Evolutionary conservation across 2,329 filamentous ascomycete genomes (phyloP).

Genomic region (Westerdykella ornata): DNA sequence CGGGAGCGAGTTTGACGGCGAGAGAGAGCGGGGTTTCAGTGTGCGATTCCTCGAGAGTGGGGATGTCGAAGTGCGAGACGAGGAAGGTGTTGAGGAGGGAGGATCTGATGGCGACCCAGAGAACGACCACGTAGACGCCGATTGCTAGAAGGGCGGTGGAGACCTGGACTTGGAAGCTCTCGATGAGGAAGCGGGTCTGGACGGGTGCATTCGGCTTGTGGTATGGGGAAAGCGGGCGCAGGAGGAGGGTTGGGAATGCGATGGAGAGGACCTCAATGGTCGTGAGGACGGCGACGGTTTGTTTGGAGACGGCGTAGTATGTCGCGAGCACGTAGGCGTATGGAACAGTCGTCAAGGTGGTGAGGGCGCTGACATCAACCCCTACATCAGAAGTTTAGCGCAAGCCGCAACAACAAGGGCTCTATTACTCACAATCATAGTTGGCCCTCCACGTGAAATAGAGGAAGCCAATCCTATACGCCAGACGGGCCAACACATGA

Average conservation of each 20-base stretch:
- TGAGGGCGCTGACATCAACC: conserved; percentile 41
- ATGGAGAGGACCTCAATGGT: conserved; percentile 62
- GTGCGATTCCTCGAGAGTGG: conserved; percentile 62
- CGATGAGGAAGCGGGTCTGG: conserved; percentile 39
- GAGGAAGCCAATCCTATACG: conserved; percentile 58
- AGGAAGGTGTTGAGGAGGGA: conserved; percentile 62
- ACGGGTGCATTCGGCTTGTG: conserved; percentile 51
- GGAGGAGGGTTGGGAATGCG: conserved; percentile 65
- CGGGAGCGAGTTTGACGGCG: conserved; percentile 54
- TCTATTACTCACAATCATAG: conserved; percentile 58
- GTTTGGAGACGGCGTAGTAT: conserved; percentile 66
- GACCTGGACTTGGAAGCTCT: conserved; percentile 36
- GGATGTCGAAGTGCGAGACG: conserved; percentile 70
- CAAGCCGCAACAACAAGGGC: neutral
- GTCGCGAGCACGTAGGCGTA: conserved; percentile 66
- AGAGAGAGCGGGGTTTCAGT: conserved; percentile 47
- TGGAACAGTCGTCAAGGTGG: conserved; percentile 65
- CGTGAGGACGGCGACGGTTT: conserved; percentile 56
- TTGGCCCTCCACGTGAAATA: conserved; percentile 65
- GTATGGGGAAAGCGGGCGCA: conserved; percentile 60
- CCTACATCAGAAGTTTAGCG: conserved; percentile 6
- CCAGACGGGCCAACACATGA: conserved; percentile 48
- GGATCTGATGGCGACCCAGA: conserved; percentile 63
- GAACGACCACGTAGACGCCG: conserved; percentile 64
- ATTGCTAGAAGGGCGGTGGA: conserved; percentile 64